A percentile compares a stretch with the other conserved stretches of the same genome.
Conservation (phyloP, 371 early-diverging fungal species). For the Basidiobolus heterosporus region DNA sequence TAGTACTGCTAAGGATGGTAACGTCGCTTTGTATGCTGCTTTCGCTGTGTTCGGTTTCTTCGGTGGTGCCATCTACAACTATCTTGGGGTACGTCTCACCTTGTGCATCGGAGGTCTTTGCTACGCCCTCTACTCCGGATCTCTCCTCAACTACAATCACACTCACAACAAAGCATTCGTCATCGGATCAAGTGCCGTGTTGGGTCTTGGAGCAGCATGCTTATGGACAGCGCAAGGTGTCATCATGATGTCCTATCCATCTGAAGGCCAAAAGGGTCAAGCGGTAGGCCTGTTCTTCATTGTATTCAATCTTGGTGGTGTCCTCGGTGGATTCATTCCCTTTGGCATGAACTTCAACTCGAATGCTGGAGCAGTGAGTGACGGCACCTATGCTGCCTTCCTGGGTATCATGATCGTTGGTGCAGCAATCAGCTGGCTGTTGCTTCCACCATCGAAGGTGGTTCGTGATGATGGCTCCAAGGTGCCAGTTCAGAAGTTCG, state of each 20-base stretch:
- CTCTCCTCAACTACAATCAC: slow-evolving; percentile 31
- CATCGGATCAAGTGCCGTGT: slow-evolving; percentile 36
- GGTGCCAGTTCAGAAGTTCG: slow-evolving; percentile 23
- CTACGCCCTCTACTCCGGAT: slow-evolving; percentile 34
- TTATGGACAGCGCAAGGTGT: slow-evolving; percentile 66
- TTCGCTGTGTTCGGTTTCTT: slow-evolving; percentile 53
- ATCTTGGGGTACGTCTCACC: slow-evolving; percentile 28
- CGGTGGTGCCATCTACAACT: slow-evolving; percentile 41
- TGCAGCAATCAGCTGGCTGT: slow-evolving; percentile 21
- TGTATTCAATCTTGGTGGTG: slow-evolving; percentile 52
- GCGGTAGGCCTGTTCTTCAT: slow-evolving; percentile 67
- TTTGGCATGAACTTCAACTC: slow-evolving; percentile 40
- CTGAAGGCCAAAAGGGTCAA: slow-evolving; percentile 53
- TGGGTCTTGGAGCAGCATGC: slow-evolving; percentile 44
- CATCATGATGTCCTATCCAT: slow-evolving; percentile 68
- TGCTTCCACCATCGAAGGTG: slow-evolving; percentile 40
- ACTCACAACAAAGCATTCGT: slow-evolving; percentile 23
- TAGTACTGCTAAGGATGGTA: slow-evolving; percentile 40
- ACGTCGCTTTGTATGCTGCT: slow-evolving; percentile 44
- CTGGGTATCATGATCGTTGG: slow-evolving; percentile 48
- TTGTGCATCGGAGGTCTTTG: slow-evolving; percentile 31
- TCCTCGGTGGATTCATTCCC: slow-evolving; percentile 53
- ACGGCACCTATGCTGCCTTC: slow-evolving; percentile 40
- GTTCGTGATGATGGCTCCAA: slow-evolving; percentile 38
- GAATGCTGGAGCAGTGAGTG: slow-evolving; percentile 14